These are phyloP conservation scores for Ascoidea tarda DNA, from an alignment of 805 yeast genomes.

Conservation along the genomic window DNA sequence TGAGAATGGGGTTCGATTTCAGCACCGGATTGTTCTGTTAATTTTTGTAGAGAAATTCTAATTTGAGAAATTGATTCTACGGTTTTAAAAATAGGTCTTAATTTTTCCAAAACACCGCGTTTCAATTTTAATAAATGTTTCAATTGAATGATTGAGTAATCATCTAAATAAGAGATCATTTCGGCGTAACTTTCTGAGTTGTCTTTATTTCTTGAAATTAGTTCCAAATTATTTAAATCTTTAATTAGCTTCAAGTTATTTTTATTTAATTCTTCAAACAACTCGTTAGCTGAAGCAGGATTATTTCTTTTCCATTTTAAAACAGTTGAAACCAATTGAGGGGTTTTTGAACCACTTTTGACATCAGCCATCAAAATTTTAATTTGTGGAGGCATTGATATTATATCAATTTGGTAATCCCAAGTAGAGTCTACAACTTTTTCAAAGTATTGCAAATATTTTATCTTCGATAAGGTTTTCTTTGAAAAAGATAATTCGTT, in stretches of 20 bases:
- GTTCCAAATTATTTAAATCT: slow-evolving; percentile 27
- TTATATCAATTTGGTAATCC: slow-evolving; percentile 40
- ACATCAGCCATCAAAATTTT: slow-evolving; percentile 87
- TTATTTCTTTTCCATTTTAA: slow-evolving; percentile 48
- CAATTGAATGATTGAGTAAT: slow-evolving; percentile 9
- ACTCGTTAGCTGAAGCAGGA: slow-evolving; percentile 31
- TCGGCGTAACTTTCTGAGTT: slow-evolving; percentile 19
- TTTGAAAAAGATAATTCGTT: slow-evolving; percentile 20
- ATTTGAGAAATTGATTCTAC: slow-evolving; percentile 31
- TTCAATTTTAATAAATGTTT: slow-evolving; percentile 11
- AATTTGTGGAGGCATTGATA: slow-evolving; percentile 55
- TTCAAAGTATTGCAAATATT: slow-evolving; percentile 19
- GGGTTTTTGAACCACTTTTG: slow-evolving; percentile 86
- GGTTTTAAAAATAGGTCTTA: slow-evolving; percentile 20
- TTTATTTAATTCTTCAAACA: slow-evolving; percentile 42
- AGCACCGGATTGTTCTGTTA: slow-evolving; percentile 60
- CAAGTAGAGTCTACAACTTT: slow-evolving; percentile 34
- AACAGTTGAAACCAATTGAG: slow-evolving; percentile 71
- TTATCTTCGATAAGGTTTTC: slow-evolving; percentile 12
- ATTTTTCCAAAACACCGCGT: slow-evolving; percentile 7
- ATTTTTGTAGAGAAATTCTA: slow-evolving; percentile 38
- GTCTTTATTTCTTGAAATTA: slow-evolving; percentile 18
- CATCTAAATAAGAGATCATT: slow-evolving; percentile 5
- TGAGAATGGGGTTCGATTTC: slow-evolving; percentile 81
- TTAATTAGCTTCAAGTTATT: slow-evolving; percentile 46